These are phyloP conservation scores for Linaria vulgaris DNA, from an alignment of 257 asterid species.

Conservation along the genomic window DNA sequence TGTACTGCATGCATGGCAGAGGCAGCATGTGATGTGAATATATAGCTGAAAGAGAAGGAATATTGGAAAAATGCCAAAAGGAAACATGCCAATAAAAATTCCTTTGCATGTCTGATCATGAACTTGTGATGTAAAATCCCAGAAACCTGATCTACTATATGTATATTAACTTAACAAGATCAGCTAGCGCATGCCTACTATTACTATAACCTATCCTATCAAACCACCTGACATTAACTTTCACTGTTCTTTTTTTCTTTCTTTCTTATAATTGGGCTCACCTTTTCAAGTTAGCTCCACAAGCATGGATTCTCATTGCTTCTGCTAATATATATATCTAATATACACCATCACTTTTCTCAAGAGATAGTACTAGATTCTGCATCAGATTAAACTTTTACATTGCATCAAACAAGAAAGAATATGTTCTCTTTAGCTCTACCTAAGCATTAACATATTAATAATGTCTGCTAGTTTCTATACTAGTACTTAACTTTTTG, in stretches of 20 bases:
- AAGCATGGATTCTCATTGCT: conserved; percentile 33
- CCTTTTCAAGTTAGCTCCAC: conserved; percentile 35
- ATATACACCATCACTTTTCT: conserved; percentile 25
- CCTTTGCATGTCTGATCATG: conserved; percentile 28
- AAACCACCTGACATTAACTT: background rate
- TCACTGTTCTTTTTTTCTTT: background rate
- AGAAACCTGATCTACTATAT: conserved; percentile 18
- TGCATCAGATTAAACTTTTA: conserved; percentile 25
- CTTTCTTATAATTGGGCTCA: conserved; percentile 47
- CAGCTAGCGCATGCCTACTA: conserved; percentile 47
- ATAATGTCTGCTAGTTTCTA: too few species aligned
- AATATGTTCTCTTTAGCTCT: background rate
- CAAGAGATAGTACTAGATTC: conserved; percentile 54
- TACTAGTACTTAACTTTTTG: too few species aligned
- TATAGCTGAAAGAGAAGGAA: background rate
- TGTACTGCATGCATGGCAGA: conserved; percentile 1
- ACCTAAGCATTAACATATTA: background rate
- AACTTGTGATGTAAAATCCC: too few species aligned
- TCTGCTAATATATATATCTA: background rate
- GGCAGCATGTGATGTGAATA: background rate
- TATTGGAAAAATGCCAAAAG: conserved; percentile 44
- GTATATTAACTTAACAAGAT: conserved; percentile 29
- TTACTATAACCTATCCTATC: too few species aligned
- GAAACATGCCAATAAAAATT: conserved; percentile 35
- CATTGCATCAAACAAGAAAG: conserved; percentile 2